Conservation (phyloP, 257 asterid genomes). For the Echium plantagineum region DNA sequence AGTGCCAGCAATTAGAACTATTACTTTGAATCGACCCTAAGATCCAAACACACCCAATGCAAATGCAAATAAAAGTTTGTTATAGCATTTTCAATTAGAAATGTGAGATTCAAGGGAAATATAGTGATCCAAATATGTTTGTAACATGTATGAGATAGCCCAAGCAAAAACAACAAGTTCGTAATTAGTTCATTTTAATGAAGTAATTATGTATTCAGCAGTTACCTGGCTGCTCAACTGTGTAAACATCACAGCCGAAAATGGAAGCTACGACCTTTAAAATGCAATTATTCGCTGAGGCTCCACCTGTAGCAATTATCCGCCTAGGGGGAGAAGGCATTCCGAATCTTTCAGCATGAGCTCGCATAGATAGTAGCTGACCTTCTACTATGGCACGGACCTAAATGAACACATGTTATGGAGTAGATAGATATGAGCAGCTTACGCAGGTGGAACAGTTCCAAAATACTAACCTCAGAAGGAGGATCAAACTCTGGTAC, state of each 20-base stretch:
- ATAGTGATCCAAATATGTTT: too few relatives aligned
- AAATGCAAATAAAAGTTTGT: too few relatives aligned
- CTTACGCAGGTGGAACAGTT: background rate
- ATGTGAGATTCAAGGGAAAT: too few relatives aligned
- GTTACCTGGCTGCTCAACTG: constrained; percentile 69
- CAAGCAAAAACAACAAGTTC: too few relatives aligned
- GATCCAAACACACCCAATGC: too few relatives aligned
- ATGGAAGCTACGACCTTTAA: constrained; percentile 52
- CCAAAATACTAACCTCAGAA: constrained; percentile 47
- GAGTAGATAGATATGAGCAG: too few relatives aligned
- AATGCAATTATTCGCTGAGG: constrained; percentile 59
- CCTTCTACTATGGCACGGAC: constrained; percentile 88
- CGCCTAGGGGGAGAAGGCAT: constrained; percentile 91
- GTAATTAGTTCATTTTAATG: too few relatives aligned
- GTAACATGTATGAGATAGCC: too few relatives aligned
- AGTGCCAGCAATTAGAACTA: too few relatives aligned
- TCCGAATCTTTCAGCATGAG: constrained; percentile 84
- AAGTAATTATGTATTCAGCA: background rate
- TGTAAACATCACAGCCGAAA: constrained; percentile 70
- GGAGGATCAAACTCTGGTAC: constrained; percentile 62
- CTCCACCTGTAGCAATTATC: constrained; percentile 97
- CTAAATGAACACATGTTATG: constrained; percentile 19
- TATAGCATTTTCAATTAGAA: too few relatives aligned
- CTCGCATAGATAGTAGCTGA: constrained; percentile 79
- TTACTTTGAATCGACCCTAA: too few relatives aligned